Evolutionary conservation across 495 filamentous ascomycete genomes (phyloP), one percentile per base, ranked within the genome.

Genomic region (Aspergillus ostianus): DNA sequence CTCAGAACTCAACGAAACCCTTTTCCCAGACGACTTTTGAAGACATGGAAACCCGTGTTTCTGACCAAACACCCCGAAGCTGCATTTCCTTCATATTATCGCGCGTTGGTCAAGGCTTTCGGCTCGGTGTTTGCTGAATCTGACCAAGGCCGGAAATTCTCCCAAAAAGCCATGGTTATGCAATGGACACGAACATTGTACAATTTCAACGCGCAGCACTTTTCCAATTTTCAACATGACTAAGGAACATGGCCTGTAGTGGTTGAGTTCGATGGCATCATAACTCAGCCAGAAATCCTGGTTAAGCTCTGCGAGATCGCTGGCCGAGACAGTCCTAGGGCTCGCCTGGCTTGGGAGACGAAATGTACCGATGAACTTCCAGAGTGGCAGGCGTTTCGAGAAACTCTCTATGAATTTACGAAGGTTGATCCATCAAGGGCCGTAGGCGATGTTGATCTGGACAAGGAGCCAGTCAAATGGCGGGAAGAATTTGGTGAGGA

Each of bases 61-160:
- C 47, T 49, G 3, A 49, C 21, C n/a, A 49, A 6, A 49, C 47
- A 49, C 21, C 53, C 53, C 3, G 53, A 36, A 6, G 18, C 21
- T 1, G n/a, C 53, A 2, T 55, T 55, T 55, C 53, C 53, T n/a
- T 55, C 53, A 6, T 46, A 7, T 15, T 47, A 55, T 47, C 53
- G 53, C 36, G 53, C 36, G 17, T 17, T 19, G 8, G 27, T 36
- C 17, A 53, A 29, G 5, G 53, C 18, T 6, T 30, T 0, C 30
- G 19, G 36, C 1, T 9, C 8, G 1, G 41, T 23, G 6, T 46
- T 46, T 13, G n/a, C 17, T 3, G 7, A 23, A 4, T 26, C 36
- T 2, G n/a, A 23, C 6, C 53, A 20, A 47, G 53, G 53, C 6
- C 15, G 32, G 26, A 29, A 32, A 45, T 4, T 15, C 52, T 54